These are phyloP conservation scores for Globisporangium okanoganense DNA, from an alignment of 352 stramenopile species.

Conservation along the genomic window DNA sequence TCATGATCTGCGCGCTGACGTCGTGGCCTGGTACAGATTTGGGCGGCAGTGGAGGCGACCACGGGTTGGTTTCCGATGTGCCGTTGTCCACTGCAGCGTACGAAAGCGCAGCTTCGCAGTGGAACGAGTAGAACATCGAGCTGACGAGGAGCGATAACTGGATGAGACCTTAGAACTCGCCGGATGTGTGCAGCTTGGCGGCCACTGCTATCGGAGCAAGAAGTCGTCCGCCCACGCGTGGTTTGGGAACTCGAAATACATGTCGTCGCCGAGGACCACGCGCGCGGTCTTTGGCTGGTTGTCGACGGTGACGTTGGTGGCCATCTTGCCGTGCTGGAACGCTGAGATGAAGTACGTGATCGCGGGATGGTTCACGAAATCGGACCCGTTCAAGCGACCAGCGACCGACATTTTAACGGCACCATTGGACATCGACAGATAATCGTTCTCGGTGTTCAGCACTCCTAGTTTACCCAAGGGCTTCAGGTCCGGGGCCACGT, in stretches of 20 bases:
- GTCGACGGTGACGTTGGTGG: constrained; percentile 2
- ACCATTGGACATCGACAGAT: background rate
- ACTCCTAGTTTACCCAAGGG: background rate
- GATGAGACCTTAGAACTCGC: constrained; percentile 16
- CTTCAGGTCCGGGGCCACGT: background rate
- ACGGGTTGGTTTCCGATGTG: background rate
- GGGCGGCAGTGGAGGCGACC: background rate
- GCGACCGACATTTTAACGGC: background rate
- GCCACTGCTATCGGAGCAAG: background rate
- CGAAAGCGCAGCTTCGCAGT: constrained; percentile 5
- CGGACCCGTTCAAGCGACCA: background rate
- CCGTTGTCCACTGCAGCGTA: constrained; percentile 4
- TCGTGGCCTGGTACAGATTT: background rate
- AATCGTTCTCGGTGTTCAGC: background rate
- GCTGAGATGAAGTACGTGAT: constrained; percentile 18
- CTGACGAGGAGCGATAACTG: constrained; percentile 11
- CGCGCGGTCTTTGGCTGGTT: background rate
- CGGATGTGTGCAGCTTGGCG: constrained; percentile 5
- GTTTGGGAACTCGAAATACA: constrained; percentile 15
- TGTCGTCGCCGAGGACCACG: constrained; percentile 11
- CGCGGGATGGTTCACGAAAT: constrained; percentile 11
- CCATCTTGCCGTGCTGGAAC: constrained; percentile 7
- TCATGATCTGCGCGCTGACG: constrained; percentile 13
- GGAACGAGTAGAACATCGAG: background rate
- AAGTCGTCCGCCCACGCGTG: background rate